phyloP scores from a whole-genome alignment of 2,329 filamentous ascomycete species.

The Graphiopsis chlorocephala region DNA sequence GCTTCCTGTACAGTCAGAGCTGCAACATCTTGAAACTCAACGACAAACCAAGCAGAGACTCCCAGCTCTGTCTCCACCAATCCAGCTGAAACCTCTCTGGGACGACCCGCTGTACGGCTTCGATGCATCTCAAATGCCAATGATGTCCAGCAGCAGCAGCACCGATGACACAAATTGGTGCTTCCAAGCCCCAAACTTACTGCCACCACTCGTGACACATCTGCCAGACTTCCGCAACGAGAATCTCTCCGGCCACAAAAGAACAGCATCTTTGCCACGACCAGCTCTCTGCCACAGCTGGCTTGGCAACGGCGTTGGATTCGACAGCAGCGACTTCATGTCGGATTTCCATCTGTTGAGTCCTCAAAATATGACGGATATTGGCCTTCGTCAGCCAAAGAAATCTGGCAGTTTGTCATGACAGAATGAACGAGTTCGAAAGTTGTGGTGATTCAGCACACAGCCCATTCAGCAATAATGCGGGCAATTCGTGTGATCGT shows the following conservation, averaged over 20 bases:
- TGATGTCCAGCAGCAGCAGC: neutral
- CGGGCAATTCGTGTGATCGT: neutral
- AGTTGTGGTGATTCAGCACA: neutral
- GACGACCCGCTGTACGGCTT: neutral
- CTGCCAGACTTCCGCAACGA: neutral
- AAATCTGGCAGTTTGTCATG: neutral
- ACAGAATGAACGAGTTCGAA: neutral
- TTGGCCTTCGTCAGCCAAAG: neutral
- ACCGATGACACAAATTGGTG: neutral
- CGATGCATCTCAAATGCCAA: neutral
- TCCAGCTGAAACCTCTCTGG: neutral
- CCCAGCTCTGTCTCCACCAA: neutral
- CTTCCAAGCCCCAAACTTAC: neutral
- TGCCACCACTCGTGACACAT: neutral
- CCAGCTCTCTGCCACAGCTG: neutral
- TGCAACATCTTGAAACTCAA: neutral
- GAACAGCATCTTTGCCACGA: conserved; percentile 20
- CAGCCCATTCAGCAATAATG: neutral
- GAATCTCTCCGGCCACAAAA: neutral
- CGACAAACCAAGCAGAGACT: neutral
- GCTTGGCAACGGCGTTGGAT: neutral
- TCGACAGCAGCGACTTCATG: neutral
- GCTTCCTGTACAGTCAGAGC: neutral
- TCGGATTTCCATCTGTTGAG: neutral
- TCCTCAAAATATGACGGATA: neutral